These are phyloP conservation scores for Chionographis japonica DNA, from an alignment of 106 monocot species.

Conservation along the genomic window DNA sequence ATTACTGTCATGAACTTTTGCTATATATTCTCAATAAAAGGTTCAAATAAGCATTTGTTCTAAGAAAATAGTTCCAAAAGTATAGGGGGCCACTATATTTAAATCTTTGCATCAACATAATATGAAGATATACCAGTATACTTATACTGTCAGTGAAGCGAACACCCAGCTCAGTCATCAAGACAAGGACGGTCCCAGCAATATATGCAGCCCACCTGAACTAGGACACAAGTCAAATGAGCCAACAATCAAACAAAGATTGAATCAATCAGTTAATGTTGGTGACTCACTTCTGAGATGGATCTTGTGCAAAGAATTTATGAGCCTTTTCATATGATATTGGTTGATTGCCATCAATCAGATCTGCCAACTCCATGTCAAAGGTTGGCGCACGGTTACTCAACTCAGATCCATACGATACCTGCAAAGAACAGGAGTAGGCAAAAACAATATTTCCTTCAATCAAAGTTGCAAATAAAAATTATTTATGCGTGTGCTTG, in stretches of 20 bases:
- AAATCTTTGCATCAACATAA: not conserved
- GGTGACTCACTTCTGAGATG: constrained; percentile 76
- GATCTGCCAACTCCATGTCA: constrained; percentile 88
- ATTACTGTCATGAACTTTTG: too few species aligned
- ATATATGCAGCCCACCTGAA: constrained; percentile 97
- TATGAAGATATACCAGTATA: constrained; percentile 59
- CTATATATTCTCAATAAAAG: too few species aligned
- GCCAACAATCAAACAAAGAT: not conserved
- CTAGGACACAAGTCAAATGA: not conserved
- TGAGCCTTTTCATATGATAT: constrained; percentile 73
- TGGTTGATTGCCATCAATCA: constrained; percentile 69
- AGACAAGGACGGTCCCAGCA: constrained; percentile 93
- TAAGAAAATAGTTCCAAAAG: not conserved
- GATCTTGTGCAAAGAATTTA: constrained; percentile 71
- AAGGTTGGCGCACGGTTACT: constrained; percentile 96
- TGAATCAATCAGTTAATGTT: not conserved
- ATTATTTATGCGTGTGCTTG: too few species aligned
- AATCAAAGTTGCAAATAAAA: too few species aligned
- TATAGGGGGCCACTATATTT: too few species aligned
- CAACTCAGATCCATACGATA: constrained; percentile 93
- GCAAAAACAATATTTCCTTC: too few species aligned
- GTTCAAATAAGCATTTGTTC: too few species aligned
- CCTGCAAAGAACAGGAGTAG: constrained; percentile 33
- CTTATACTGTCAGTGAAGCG: constrained; percentile 82
- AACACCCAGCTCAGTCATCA: constrained; percentile 78